Conservation (phyloP, 495 filamentous ascomycete species). For the Daldinia bambusicola region DNA sequence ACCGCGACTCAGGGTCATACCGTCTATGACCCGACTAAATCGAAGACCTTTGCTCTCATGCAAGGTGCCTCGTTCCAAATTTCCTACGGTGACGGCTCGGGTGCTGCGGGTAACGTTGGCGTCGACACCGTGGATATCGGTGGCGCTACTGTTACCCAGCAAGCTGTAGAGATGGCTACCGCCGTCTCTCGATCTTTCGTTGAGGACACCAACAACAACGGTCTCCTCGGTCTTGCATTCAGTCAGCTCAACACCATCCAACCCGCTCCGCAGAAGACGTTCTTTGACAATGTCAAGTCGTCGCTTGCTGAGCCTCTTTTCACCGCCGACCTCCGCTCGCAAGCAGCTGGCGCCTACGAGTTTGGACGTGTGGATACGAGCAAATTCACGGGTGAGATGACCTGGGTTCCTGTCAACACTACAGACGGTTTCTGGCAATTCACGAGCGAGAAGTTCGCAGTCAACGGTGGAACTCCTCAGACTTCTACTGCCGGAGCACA, state of each 20-base stretch:
- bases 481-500: constrained; percentile 54
- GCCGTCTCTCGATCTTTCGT: constrained; percentile 71
- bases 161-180: constrained; percentile 77
- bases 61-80: constrained; percentile 68
- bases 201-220: constrained; percentile 69
- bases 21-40: constrained; percentile 70
- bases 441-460: constrained; percentile 64
- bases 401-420: constrained; percentile 71
- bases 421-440: constrained; percentile 82
- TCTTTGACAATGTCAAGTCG: constrained; percentile 79
- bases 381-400: constrained; percentile 72
- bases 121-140: constrained; percentile 80
- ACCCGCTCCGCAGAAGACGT: constrained; percentile 75
- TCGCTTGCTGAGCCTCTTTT: constrained; percentile 75
- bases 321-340: constrained; percentile 72
- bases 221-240: constrained; percentile 83
- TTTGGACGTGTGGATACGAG: constrained; percentile 76
- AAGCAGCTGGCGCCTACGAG: constrained; percentile 74
- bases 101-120: constrained; percentile 72
- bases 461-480: constrained; percentile 58
- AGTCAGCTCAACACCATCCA: constrained; percentile 76
- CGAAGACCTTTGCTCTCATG: constrained; percentile 60
- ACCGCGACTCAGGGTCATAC: constrained; percentile 61
- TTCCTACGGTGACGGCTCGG: constrained; percentile 78
- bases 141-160: constrained; percentile 70